A percentile compares a stretch with the other conserved stretches of the same genome.
Conservation (phyloP, 257 asterid species). For the Oldenlandia corymbosa region DNA sequence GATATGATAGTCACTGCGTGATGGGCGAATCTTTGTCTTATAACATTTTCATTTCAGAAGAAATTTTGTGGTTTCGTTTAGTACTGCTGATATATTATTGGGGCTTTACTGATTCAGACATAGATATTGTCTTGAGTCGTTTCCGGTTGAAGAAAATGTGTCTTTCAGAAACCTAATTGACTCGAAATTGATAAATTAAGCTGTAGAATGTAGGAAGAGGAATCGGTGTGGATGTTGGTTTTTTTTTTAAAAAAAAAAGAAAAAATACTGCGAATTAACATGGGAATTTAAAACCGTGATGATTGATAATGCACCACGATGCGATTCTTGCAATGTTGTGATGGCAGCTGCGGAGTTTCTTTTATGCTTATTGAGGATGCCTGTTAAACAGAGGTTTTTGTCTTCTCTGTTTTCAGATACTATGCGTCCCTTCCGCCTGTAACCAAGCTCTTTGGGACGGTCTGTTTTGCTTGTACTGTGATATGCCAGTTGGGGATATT, state of each 20-base stretch:
- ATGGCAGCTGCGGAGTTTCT: neutral
- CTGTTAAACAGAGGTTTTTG: slow-evolving; percentile 5
- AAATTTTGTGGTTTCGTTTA: neutral
- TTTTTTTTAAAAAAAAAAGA: neutral
- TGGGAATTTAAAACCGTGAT: neutral
- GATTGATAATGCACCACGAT: neutral
- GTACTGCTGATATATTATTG: no score
- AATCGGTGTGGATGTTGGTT: neutral
- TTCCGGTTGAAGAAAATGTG: no score
- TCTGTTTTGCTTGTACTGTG: slow-evolving; percentile 54
- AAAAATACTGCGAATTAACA: no score
- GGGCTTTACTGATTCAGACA: neutral
- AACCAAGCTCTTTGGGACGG: slow-evolving; percentile 86
- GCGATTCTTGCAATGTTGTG: neutral
- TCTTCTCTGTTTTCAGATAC: slow-evolving; percentile 45
- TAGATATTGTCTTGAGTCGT: no score
- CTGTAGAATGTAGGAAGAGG: no score
- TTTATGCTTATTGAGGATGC: neutral
- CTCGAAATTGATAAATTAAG: no score
- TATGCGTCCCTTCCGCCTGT: slow-evolving; percentile 91
- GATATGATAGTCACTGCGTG: no score
- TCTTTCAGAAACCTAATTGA: no score
- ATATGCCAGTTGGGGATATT: slow-evolving; percentile 60
- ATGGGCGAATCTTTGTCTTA: no score
- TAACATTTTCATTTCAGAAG: no score